Percentiles rank a stretch among this genome's conserved stretches.
phyloP scores from a whole-genome alignment of 805 yeast species.

The Hanseniaspora thailandica region DNA sequence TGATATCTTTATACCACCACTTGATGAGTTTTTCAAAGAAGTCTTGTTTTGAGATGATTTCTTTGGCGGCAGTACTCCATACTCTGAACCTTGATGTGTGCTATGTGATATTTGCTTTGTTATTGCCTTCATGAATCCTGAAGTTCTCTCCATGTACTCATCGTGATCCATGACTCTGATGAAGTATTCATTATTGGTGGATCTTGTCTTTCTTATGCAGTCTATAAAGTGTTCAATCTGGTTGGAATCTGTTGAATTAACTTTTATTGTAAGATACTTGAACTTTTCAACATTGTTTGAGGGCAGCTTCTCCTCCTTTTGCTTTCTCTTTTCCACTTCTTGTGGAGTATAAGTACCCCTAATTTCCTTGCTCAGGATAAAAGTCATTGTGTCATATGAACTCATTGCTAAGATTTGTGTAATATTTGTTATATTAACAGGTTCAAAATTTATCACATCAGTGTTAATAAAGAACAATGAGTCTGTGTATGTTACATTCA shows the following conservation, averaged over 20 bases:
- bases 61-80: background rate
- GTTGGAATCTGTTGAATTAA: background rate
- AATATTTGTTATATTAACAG: background rate
- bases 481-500: background rate
- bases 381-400: background rate
- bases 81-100: background rate
- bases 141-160: background rate
- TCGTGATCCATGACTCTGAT: background rate
- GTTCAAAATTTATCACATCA: background rate
- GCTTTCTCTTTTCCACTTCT: background rate
- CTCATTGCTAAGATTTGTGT: background rate
- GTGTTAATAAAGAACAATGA: background rate
- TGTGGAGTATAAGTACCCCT: background rate
- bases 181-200: background rate
- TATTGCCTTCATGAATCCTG: background rate
- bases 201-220: background rate
- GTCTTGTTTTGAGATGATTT: background rate
- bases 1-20: conserved; percentile 1
- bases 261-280: background rate
- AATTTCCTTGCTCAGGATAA: background rate
- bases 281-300: background rate
- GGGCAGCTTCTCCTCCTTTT: background rate
- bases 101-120: background rate
- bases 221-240: background rate
- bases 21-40: background rate